phyloP scores from a whole-genome alignment of 176 grass and related monocot species.

The Paspalum vaginatum region DNA sequence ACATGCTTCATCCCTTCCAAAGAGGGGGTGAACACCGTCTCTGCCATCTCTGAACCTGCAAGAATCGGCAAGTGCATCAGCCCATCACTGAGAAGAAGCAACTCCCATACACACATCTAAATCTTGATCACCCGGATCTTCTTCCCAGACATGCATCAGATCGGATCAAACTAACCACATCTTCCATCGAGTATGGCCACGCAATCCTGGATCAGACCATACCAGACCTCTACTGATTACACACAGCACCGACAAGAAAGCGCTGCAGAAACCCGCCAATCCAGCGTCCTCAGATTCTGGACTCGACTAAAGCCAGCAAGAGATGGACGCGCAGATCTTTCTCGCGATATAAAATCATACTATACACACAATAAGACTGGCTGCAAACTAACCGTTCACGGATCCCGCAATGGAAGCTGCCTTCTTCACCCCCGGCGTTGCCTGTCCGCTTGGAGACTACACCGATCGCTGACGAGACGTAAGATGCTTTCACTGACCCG shows the following conservation, averaged over 20 bases:
- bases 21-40: conserved; percentile 86
- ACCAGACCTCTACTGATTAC: background rate
- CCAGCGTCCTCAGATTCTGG: conserved; percentile 2
- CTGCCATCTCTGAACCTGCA: conserved; percentile 68
- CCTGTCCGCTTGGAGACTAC: background rate
- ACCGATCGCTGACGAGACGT: background rate
- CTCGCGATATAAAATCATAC: background rate
- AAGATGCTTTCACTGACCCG: no score
- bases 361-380: background rate
- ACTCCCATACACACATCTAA: conserved; percentile 27
- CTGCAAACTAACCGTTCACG: conserved; percentile 17
- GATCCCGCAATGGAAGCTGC: background rate
- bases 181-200: background rate
- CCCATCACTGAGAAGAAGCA: background rate
- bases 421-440: background rate
- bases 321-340: background rate
- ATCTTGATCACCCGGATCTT: background rate
- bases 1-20: conserved; percentile 97
- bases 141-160: background rate
- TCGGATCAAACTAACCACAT: conserved; percentile 23
- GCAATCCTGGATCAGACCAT: background rate
- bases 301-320: background rate
- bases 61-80: conserved; percentile 18
- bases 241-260: background rate
- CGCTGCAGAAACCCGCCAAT: background rate